phyloP scores from a whole-genome alignment of 805 yeast genomes.

The Cyberlindnera lachancei region DNA sequence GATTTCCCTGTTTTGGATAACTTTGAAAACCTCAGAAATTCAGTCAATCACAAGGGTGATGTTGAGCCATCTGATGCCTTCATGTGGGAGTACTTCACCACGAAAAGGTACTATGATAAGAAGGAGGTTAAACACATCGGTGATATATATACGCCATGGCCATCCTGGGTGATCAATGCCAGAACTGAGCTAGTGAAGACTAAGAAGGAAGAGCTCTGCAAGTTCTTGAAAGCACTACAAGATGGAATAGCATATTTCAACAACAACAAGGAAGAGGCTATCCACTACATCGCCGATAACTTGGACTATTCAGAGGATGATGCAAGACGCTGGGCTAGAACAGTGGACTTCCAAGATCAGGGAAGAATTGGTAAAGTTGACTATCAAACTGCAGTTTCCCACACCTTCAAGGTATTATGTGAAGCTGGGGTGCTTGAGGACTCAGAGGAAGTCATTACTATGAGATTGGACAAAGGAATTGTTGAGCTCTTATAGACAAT shows the following conservation, averaged over 20 bases:
- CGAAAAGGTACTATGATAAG: conserved; percentile 74
- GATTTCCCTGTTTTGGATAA: conserved; percentile 53
- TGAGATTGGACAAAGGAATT: conserved; percentile 8
- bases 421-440: conserved; percentile 15
- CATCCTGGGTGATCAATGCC: conserved; percentile 81
- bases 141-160: conserved; percentile 93
- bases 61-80: conserved; percentile 64
- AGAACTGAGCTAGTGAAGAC: conserved; percentile 31
- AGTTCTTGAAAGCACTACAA: conserved; percentile 48
- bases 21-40: conserved; percentile 69
- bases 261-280: conserved; percentile 53
- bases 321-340: conserved; percentile 74
- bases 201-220: conserved; percentile 22
- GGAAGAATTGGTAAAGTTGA: conserved; percentile 6
- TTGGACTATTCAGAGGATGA: conserved; percentile 74
- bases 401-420: conserved; percentile 12
- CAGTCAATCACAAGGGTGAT: conserved; percentile 53
- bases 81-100: conserved; percentile 94
- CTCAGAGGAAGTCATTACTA: conserved; percentile 7
- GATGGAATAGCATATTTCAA: conserved; percentile 65
- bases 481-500: background rate
- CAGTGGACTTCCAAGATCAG: conserved; percentile 51
- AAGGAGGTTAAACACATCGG: conserved; percentile 79
- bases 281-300: conserved; percentile 53
- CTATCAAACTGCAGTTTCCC: conserved; percentile 7